Base-by-base conservation (phyloP, 2,329 filamentous ascomycete genomes). In the Neopestalotiopsis rosae region DNA sequence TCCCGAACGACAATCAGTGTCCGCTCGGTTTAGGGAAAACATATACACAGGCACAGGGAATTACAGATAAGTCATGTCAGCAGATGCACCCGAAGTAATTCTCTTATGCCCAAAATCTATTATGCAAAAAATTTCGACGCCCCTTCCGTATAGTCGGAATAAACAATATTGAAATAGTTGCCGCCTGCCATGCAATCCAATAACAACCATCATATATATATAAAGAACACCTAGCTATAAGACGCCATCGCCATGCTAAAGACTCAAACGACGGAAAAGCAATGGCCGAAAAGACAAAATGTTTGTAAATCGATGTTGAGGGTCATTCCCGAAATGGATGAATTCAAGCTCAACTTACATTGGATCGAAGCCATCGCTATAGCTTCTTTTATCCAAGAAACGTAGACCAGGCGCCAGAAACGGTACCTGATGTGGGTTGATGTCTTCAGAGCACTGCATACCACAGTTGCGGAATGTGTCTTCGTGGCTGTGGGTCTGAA, bases 221-320 rank as follows among this genome's bases (percentile, higher is more conserved):
- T 52, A 63, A 38, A 52, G 45, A 52, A 45, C 38, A 45, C 63
- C n/a, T 20, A 20, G 63, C 24, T 66, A 57, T n/a, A 2, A 66
- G 49, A 66, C 63, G 63, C 63, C 63, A 20, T 58, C 63, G 49
- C 63, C 63, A 66, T 66, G 63, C 63, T 66, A 34, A 45, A 66
- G 14, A 57, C 56, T 57, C 17, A n/a, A 66, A 49, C 30, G 17
- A 30, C 30, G 59, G 28, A 20, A 28, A 20, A 3, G 59, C 32
- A 38, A 62, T 62, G 59, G 32, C 59, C 32, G 13, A 34, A 62
- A 62, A 40, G 10, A 28, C 49, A 49, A 63, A 12, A 42, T 28
- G n/a, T 63, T 17, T 57, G 5, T 28, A 32, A 32, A 57, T 32
- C 17, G 14, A 17, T 12, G n/a, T 24, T 13, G 28, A n/a, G n/a